phyloP scores from a whole-genome alignment of 768 basidiomycete species.

The Lyophyllum atratum region DNA sequence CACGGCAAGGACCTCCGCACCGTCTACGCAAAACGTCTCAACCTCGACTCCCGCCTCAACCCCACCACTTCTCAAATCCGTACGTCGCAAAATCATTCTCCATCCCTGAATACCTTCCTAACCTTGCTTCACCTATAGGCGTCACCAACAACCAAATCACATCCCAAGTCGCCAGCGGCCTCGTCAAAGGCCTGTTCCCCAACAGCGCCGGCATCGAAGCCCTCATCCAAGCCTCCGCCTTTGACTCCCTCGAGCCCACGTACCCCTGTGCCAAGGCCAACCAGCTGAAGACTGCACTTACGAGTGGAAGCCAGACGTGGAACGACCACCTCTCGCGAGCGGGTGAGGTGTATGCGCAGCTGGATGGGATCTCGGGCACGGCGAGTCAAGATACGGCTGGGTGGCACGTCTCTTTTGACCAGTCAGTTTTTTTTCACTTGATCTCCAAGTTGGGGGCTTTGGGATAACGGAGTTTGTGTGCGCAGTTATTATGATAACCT shows the following conservation, averaged over 20 bases:
- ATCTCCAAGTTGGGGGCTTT: not conserved
- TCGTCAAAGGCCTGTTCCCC: conserved; percentile 48
- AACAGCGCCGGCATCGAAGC: conserved; percentile 31
- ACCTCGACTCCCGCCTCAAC: conserved; percentile 34
- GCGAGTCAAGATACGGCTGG: conserved; percentile 38
- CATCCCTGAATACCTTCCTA: not conserved
- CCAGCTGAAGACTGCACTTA: conserved; percentile 33
- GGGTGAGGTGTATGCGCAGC: conserved; percentile 37
- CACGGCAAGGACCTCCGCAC: conserved; percentile 50
- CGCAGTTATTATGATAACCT: conserved; percentile 53
- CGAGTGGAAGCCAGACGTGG: conserved; percentile 43
- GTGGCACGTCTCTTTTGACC: conserved; percentile 54
- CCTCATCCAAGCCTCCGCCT: conserved; percentile 38
- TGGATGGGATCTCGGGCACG: conserved; percentile 47
- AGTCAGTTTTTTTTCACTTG: conserved; percentile 30
- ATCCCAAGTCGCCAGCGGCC: conserved; percentile 51
- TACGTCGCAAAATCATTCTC: conserved; percentile 19
- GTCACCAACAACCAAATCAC: conserved; percentile 57
- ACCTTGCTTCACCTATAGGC: conserved; percentile 25
- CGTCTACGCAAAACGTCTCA: conserved; percentile 45
- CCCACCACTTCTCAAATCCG: conserved; percentile 36
- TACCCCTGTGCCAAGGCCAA: conserved; percentile 43
- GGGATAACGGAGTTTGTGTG: not conserved
- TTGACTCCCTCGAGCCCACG: conserved; percentile 50
- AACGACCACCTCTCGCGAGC: conserved; percentile 40